Base-by-base conservation (phyloP, 805 yeast genomes). In the Hagleromyces aurorensis region DNA sequence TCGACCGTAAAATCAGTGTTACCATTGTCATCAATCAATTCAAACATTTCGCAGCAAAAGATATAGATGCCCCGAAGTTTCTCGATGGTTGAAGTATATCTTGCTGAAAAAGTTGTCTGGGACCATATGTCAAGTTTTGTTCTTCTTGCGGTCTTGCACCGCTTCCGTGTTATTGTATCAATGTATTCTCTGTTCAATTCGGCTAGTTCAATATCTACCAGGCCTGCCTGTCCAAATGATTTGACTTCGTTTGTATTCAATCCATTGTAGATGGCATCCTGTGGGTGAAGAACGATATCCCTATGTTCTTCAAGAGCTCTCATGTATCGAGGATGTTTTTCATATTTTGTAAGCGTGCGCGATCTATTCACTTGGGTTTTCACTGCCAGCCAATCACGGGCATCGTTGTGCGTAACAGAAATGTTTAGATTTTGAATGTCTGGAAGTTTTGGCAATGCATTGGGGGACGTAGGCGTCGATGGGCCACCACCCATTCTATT, bases 331-430 rank as follows among this genome's bases (percentile, higher is more conserved):
- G 67, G 62, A 30, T 75, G 78, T 36, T 80, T 75, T 38, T 87
- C 95, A 32, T 67, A 68, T 5, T 72, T 61, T 3, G 80, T 70
- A 14, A 84, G 57, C 0, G 93, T 70, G 39, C 75, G 76, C 33
- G 86, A 75, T 44, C 96, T 67, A 50, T 79, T 72, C 30, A 86
- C 55, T 41, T 77, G 87, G 26, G 72, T 59, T 26, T 69, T 65
- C 10, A 65, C 63, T 14, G 69, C 72, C 13, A 73, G 61, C 79
- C 80, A 72, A 19, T 57, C 65, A 31, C 57, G 47, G 28, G 62
- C 56, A 25, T 60, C 58, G 37, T 62, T 47, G 53, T 72, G 61
- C 56, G 44, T 13, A 34, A 36, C 22, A 32, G 41, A 28, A 5
- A 52, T 33, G 19, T 43, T 43, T 21, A 55, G 30, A 19, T 45